Conservation (phyloP, 2,329 filamentous ascomycete species). For the Apiospora phragmitis region DNA sequence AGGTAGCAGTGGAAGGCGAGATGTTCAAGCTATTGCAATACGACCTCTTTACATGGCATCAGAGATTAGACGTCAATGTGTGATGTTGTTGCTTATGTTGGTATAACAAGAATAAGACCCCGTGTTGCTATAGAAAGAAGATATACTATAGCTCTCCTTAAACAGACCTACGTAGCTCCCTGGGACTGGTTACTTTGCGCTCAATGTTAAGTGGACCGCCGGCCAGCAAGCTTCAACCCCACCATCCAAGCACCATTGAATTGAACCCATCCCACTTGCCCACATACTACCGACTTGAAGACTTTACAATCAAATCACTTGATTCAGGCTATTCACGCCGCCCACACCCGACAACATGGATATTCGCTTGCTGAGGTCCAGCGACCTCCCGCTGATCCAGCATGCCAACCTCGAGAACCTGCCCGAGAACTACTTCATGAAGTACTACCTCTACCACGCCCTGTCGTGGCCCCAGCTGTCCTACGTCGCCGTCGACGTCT, state of each 20-base stretch:
- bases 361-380: constrained; percentile 81
- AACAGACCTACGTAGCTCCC: neutral
- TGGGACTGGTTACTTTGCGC: neutral
- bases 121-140: neutral
- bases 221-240: neutral
- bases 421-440: constrained; percentile 99
- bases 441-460: constrained; percentile 99
- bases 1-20: neutral
- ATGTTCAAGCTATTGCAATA: neutral
- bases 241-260: constrained; percentile 3
- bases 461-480: constrained; percentile 97
- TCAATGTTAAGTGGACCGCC: neutral
- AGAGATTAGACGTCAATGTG: neutral
- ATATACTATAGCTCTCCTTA: too few relatives aligned
- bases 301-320: neutral
- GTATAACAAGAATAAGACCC: too few relatives aligned
- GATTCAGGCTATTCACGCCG: neutral
- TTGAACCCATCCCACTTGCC: constrained; percentile 5
- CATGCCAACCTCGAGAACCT: constrained; percentile 99
- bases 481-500: constrained; percentile 93
- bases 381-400: constrained; percentile 89
- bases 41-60: neutral
- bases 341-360: constrained; percentile 62
- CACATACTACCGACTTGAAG: neutral
- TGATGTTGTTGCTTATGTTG: too few relatives aligned